Conservation (phyloP, 2,329 filamentous ascomycete genomes). For the Aspergillus pseudoterreus region DNA sequence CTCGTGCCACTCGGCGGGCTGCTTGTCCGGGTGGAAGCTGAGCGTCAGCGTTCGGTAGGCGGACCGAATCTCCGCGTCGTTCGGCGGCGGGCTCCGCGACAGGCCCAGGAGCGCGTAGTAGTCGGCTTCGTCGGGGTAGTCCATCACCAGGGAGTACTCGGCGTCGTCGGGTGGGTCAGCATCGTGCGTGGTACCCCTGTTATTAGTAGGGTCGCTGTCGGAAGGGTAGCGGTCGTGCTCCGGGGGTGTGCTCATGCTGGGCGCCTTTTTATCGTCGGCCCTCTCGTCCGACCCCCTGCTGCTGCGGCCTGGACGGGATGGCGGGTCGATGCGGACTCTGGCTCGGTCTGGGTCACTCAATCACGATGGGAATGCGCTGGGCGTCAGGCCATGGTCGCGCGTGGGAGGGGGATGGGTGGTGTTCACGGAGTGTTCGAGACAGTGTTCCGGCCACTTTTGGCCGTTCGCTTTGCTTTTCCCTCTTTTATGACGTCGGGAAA, state of each 20-base stretch:
- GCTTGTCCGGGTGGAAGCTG: constrained; percentile 46
- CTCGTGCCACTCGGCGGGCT: constrained; percentile 36
- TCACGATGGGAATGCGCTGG: neutral
- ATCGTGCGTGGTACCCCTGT: neutral
- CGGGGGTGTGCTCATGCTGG: neutral
- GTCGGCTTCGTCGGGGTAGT: constrained; percentile 34
- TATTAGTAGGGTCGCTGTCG: neutral
- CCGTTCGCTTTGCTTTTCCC: neutral
- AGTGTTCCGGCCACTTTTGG: neutral
- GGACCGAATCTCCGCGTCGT: constrained; percentile 39
- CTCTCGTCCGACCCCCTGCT: no score
- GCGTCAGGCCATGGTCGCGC: neutral
- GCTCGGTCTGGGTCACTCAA: no score
- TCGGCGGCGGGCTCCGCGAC: constrained; percentile 36
- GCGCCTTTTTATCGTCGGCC: no score
- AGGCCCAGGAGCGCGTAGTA: constrained; percentile 43
- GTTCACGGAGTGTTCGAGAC: neutral
- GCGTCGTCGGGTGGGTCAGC: constrained; percentile 9
- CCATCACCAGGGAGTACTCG: constrained; percentile 24
- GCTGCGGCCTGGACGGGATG: no score
- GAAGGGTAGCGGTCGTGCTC: neutral
- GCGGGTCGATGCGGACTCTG: no score
- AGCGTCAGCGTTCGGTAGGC: constrained; percentile 42
- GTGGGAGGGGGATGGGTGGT: neutral
- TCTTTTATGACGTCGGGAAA: neutral